These are phyloP conservation scores for Blakeslea trispora DNA, from an alignment of 371 early-diverging fungal species.

Conservation along the genomic window DNA sequence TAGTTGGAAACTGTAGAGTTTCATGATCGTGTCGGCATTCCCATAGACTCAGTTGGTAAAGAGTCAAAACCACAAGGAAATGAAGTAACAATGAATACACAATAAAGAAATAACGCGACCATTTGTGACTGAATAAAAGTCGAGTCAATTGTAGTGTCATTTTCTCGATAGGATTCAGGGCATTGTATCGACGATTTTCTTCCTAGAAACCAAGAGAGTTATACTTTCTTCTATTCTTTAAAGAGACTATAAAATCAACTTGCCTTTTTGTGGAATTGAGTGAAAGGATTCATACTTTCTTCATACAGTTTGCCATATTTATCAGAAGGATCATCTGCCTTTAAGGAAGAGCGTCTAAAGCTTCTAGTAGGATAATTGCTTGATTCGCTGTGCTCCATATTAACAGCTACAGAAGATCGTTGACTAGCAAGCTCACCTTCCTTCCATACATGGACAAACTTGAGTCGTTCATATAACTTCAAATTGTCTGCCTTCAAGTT, in stretches of 20 bases:
- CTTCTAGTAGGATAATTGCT: constrained; percentile 8
- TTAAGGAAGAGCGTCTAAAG: constrained; percentile 19
- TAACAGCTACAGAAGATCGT: constrained; percentile 19
- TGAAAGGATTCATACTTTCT: constrained; percentile 87
- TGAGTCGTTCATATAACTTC: constrained; percentile 83
- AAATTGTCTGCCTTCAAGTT: constrained; percentile 78
- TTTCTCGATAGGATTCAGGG: constrained; percentile 79
- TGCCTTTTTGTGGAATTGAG: constrained; percentile 75
- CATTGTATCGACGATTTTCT: constrained; percentile 68
- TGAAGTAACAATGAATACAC: constrained; percentile 75
- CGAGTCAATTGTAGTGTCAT: constrained; percentile 65
- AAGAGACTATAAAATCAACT: too few species aligned
- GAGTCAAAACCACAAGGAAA: constrained; percentile 71
- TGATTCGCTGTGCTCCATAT: constrained; percentile 16
- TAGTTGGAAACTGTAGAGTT: constrained; percentile 39
- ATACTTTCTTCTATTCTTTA: too few species aligned
- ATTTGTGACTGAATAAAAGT: constrained; percentile 72
- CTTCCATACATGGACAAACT: constrained; percentile 65
- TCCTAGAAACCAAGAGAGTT: too few species aligned
- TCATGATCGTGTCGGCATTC: constrained; percentile 72
- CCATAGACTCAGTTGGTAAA: constrained; percentile 71
- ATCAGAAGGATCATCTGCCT: constrained; percentile 53
- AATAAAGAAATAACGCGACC: constrained; percentile 73
- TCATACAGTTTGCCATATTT: constrained; percentile 84
- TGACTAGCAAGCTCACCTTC: constrained; percentile 31